phyloP scores from a whole-genome alignment of 371 early-diverging fungal species.

The Actinomortierella ambigua region DNA sequence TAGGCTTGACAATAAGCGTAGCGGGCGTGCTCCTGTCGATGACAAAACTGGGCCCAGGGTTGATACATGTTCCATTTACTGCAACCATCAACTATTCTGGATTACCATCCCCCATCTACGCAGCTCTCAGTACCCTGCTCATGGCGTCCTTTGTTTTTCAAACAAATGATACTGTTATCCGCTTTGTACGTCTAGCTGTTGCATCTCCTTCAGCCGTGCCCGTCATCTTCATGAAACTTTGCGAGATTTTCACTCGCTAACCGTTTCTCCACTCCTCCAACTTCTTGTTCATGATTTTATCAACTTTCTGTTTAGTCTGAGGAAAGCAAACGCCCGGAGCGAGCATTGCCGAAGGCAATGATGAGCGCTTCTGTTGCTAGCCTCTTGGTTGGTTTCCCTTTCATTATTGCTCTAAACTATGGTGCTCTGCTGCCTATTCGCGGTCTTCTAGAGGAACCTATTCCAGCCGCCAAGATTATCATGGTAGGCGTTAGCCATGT shows the following conservation, averaged over 20 bases:
- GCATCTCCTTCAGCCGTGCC: neutral
- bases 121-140: conserved; percentile 22
- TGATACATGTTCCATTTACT: conserved; percentile 31
- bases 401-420: conserved; percentile 27
- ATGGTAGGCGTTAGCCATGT: too few relatives aligned
- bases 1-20: conserved; percentile 27
- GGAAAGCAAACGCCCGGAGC: conserved; percentile 26
- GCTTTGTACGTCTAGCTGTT: conserved; percentile 18
- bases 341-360: conserved; percentile 15
- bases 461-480: conserved; percentile 21
- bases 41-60: conserved; percentile 13
- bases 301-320: conserved; percentile 15
- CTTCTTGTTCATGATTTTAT: neutral
- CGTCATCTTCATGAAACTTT: too few relatives aligned
- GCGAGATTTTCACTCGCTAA: neutral
- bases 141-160: conserved; percentile 34
- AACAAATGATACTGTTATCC: conserved; percentile 28
- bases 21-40: conserved; percentile 24
- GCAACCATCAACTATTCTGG: conserved; percentile 32
- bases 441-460: conserved; percentile 28
- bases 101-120: conserved; percentile 19
- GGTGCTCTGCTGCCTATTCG: conserved; percentile 21
- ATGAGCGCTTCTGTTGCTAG: conserved; percentile 9
- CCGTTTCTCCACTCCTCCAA: neutral
- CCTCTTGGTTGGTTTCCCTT: conserved; percentile 16